phyloP scores from a whole-genome alignment of 1,284 basidiomycete genomes.

The Chondrostereum purpureum region DNA sequence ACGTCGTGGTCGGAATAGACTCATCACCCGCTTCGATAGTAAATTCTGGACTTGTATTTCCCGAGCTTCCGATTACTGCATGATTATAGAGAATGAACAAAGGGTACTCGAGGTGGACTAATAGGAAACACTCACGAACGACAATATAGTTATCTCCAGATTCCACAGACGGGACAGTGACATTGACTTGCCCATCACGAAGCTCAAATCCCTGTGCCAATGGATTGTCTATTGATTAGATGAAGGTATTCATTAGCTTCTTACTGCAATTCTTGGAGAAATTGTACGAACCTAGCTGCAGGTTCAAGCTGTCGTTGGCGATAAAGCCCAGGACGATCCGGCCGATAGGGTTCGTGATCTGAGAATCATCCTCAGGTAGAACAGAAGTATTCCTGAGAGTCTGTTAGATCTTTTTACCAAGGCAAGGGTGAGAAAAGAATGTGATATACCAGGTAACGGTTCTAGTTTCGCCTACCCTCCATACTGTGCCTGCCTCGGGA shows the following conservation, averaged over 20 bases:
- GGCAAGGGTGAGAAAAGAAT: neutral
- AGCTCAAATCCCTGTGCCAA: conserved; percentile 53
- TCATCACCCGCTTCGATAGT: conserved; percentile 24
- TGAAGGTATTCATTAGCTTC: conserved; percentile 3
- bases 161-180: conserved; percentile 52
- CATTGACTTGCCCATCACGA: conserved; percentile 38
- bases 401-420: conserved; percentile 5
- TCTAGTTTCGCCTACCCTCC: conserved; percentile 44
- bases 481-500: conserved; percentile 44
- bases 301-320: conserved; percentile 42
- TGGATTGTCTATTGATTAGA: conserved; percentile 34
- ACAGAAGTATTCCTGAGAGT: conserved; percentile 37
- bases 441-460: conserved; percentile 52
- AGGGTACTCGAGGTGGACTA: conserved; percentile 5
- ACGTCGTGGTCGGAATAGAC: conserved; percentile 14
- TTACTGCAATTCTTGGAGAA: neutral
- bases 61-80: conserved; percentile 35
- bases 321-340: conserved; percentile 46
- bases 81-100: conserved; percentile 5
- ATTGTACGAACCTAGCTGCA: conserved; percentile 41
- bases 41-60: conserved; percentile 38
- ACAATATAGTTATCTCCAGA: conserved; percentile 37
- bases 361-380: conserved; percentile 35
- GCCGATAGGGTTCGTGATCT: conserved; percentile 44
- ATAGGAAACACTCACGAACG: conserved; percentile 30